Evolutionary conservation across 768 basidiomycete species (phyloP).

Genomic region (Tylopilus vinaceipallidus): DNA sequence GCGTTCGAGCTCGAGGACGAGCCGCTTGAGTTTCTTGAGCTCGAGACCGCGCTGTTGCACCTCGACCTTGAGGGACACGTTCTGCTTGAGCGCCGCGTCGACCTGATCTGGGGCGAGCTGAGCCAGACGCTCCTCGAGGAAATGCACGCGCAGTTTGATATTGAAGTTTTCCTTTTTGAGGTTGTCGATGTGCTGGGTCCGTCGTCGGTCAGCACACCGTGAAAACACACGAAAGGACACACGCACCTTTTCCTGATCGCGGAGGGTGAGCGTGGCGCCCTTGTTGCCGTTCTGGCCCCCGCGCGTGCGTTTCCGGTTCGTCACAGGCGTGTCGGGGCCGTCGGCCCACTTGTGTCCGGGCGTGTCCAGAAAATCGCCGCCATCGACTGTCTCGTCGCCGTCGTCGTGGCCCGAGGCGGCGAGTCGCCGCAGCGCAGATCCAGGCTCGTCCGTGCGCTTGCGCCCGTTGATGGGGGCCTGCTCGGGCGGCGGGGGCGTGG

Average conservation of each 20-base stretch:
- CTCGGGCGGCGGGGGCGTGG: constrained; percentile 50
- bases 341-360: constrained; percentile 54
- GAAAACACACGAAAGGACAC: neutral
- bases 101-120: constrained; percentile 91
- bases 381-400: constrained; percentile 37
- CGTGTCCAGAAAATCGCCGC: constrained; percentile 50
- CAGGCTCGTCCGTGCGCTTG: constrained; percentile 39
- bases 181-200: constrained; percentile 83
- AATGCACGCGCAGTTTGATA: constrained; percentile 93
- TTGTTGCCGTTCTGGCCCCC: constrained; percentile 29
- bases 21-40: constrained; percentile 89
- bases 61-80: constrained; percentile 90
- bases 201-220: neutral
- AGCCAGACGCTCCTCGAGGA: constrained; percentile 89
- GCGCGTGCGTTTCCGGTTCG: constrained; percentile 45
- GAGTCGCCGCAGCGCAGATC: constrained; percentile 41
- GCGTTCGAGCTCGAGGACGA: constrained; percentile 78
- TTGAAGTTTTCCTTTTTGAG: constrained; percentile 97
- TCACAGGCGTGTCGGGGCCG: constrained; percentile 49
- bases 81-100: constrained; percentile 88
- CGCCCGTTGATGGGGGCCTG: constrained; percentile 30
- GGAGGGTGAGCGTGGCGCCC: constrained; percentile 64
- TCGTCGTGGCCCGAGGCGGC: constrained; percentile 32
- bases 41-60: constrained; percentile 88
- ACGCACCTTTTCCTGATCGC: constrained; percentile 93